These are phyloP conservation scores for Penicillium occitanis DNA, from an alignment of 2,329 filamentous ascomycete species.

Conservation along the genomic window DNA sequence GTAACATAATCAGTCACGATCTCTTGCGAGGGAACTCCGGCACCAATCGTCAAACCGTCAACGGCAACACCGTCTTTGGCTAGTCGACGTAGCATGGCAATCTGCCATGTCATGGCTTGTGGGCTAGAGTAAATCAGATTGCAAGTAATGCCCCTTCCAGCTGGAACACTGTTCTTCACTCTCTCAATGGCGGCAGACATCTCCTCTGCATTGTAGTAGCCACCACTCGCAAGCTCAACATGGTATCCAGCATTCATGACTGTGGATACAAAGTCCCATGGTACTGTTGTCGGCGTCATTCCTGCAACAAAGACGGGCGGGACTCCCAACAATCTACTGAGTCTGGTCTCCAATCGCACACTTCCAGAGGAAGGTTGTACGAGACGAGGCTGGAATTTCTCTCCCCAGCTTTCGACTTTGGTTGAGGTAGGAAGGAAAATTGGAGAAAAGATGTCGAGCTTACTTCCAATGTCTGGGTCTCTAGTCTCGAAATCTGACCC, in stretches of 20 bases:
- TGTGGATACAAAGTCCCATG: conserved; percentile 86
- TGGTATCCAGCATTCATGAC: conserved; percentile 96
- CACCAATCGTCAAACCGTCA: conserved; percentile 87
- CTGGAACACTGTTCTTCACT: conserved; percentile 64
- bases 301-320: conserved; percentile 87
- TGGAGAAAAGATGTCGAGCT: conserved; percentile 47
- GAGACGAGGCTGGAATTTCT: conserved; percentile 69
- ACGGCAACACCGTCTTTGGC: conserved; percentile 79
- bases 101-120: conserved; percentile 54
- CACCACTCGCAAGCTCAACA: conserved; percentile 83
- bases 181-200: conserved; percentile 50
- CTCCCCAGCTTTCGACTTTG: conserved; percentile 10
- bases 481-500: conserved; percentile 50
- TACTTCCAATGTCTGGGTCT: conserved; percentile 53
- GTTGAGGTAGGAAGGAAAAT: conserved; percentile 53
- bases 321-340: conserved; percentile 80
- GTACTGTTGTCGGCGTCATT: conserved; percentile 88
- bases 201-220: conserved; percentile 67
- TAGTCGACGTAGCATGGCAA: conserved; percentile 51
- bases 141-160: conserved; percentile 56
- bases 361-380: conserved; percentile 83
- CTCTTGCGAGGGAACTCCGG: conserved; percentile 89
- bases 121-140: conserved; percentile 58
- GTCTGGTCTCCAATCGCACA: conserved; percentile 94
- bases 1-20: conserved; percentile 91